Evolutionary conservation across 2,329 filamentous ascomycete species (phyloP), one percentile per base, ranked within the genome.

Genomic region (Trichoderma koningiopsis): DNA sequence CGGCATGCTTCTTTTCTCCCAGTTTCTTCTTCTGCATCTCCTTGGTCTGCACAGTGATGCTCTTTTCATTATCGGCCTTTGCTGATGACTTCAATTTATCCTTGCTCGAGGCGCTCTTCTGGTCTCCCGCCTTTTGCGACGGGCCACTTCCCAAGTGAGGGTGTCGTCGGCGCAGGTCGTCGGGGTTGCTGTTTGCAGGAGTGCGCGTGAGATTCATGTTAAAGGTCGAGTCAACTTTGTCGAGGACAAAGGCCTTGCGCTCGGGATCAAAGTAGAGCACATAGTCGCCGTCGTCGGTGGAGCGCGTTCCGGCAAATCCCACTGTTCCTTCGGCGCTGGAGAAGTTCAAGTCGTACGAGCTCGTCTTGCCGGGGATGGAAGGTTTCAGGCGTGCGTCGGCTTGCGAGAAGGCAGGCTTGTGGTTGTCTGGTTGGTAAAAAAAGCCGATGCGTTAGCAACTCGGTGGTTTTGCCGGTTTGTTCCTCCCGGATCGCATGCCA

Each of bases 171-270:
- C 87, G 85, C 52, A 96, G 83, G 74, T 86, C 88, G 35, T 87
- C 86, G 65, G 85, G 80, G 73, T 92, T 88, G 66, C 84, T 82
- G 74, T 91, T 90, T 72, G 85, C 87, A 2, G 91, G 92, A 16
- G 89, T 89, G 68, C 86, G 88, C 64, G 87, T 89, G 66, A 97
- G 81, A 79, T 97, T 97, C 90, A 97, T 94, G 75, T 93, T 90
- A 80, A 97, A 91, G 49, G 90, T 89, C n/a, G 90, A 91, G 76
- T 93, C 88, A 67, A 97, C 83, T 63, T 89, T 89, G 81, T 97
- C 93, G 67, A 97, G 85, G 33, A 96, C 89, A 73, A 96, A 96
- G 68, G 87, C 90, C 75, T 95, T 89, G 64, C 88, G 89, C 22
- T 85, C 83, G 10, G 90, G 85, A 78, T 97, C 92, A 76, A 95